phyloP scores from a whole-genome alignment of 768 basidiomycete genomes.

The Galerina sulciceps region DNA sequence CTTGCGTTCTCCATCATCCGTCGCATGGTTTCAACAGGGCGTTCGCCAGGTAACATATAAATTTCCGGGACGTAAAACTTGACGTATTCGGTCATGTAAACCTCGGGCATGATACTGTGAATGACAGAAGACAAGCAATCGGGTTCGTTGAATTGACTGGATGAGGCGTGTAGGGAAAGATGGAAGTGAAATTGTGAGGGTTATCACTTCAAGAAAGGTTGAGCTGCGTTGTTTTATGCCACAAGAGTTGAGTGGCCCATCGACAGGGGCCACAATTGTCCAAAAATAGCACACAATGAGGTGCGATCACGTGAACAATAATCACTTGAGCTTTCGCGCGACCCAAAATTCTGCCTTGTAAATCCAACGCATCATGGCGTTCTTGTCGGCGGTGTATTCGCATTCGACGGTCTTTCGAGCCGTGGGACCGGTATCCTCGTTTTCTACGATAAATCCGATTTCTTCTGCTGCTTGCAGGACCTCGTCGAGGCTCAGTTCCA shows the following conservation, averaged over 20 bases:
- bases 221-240: too few species aligned
- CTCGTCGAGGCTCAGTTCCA: slow-evolving; percentile 70
- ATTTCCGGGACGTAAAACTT: not conserved
- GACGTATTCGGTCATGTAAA: slow-evolving; percentile 3
- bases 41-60: too few species aligned
- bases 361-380: slow-evolving; percentile 74
- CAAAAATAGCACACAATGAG: too few species aligned
- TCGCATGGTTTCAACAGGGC: too few species aligned
- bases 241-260: too few species aligned
- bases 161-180: too few species aligned
- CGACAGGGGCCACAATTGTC: too few species aligned
- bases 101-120: not conserved
- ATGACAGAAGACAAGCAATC: not conserved
- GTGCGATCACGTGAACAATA: slow-evolving; percentile 3
- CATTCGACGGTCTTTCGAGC: slow-evolving; percentile 53
- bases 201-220: too few species aligned
- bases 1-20: not conserved
- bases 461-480: slow-evolving; percentile 52
- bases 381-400: slow-evolving; percentile 65
- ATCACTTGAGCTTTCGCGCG: slow-evolving; percentile 31
- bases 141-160: not conserved
- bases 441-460: slow-evolving; percentile 55
- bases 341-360: slow-evolving; percentile 75
- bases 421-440: slow-evolving; percentile 24
- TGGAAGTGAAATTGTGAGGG: too few species aligned